Base-by-base conservation (phyloP, 2,329 filamentous ascomycete genomes). In the Venturiaceae sp. region DNA sequence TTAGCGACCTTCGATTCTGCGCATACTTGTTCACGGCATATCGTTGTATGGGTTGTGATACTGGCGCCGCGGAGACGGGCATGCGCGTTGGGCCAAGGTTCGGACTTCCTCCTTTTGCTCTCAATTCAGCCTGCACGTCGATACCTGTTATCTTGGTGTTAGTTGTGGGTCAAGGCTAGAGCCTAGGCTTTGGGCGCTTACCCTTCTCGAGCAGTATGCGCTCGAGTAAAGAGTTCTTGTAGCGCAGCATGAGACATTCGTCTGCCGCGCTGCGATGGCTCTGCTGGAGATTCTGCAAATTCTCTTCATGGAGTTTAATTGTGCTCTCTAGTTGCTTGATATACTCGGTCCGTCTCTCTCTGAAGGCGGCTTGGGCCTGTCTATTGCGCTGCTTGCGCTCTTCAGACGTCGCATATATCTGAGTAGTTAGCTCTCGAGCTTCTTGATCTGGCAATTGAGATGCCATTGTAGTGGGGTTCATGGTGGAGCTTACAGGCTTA, bases 401-500 rank as follows among this genome's bases (percentile, higher is more conserved):
- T 74, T 99, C 94, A 11, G 94, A 97, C 36, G 94, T 99, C 58
- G 94, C 94, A 80, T 99, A 99, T 63, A 96, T 96, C 92, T 96
- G 68, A 62, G 62, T 44, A 54, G 60, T 53, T 52, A 56, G 62
- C 63, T 60, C 57, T 58, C 64, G 60, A 63, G 67, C 64, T 63
- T 30, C 3, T 14, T 19, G 1, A 21, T 14, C 1, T 5, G 14
- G 30, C 50, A 23, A 34, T 37, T 30, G 28, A 11, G 2, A n/a
- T 30, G 53, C 36, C n/a, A 39, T 44, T 39, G 33, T 23, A 6
- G 53, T 4, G 23, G 52, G 19, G 33, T 28, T 14, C 11, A 34
- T 26, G 32, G 5, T 33, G 57, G 58, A 66, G 62, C 83, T 74
- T 85, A 97, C 94, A 69, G 94, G 94, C 79, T 97, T 99, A 69